Percentiles rank a stretch among this genome's conserved stretches.
phyloP scores from a whole-genome alignment of 78 protist species.

The Reticulomyxa filosa region DNA sequence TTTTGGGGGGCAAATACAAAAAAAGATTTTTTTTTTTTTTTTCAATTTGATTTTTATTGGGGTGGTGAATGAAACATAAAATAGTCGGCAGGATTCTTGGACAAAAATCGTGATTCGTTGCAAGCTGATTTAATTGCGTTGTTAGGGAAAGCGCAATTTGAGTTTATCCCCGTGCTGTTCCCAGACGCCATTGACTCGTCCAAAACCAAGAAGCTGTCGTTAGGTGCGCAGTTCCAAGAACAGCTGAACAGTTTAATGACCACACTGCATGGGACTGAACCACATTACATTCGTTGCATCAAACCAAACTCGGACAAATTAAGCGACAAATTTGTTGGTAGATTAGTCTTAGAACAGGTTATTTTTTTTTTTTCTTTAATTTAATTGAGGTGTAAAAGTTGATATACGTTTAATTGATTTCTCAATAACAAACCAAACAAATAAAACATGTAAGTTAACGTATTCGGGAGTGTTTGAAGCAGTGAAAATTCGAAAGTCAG shows the following conservation, averaged over 20 bases:
- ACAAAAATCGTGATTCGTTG: neutral
- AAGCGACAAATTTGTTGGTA: neutral
- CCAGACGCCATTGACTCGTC: neutral
- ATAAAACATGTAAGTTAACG: slow-evolving; percentile 30
- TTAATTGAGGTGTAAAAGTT: too few species aligned
- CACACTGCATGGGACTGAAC: slow-evolving; percentile 11
- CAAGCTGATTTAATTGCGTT: neutral
- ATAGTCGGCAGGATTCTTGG: neutral
- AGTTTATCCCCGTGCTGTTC: neutral
- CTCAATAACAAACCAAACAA: too few species aligned
- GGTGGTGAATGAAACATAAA: neutral
- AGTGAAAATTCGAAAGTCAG: slow-evolving; percentile 51
- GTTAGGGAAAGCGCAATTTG: neutral
- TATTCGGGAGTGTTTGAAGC: slow-evolving; percentile 84
- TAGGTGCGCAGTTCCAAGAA: slow-evolving; percentile 3
- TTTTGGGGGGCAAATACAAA: neutral
- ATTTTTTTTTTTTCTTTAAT: too few species aligned
- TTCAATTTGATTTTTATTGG: neutral
- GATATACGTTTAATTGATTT: too few species aligned
- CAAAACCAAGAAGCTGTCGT: neutral
- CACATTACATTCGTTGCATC: slow-evolving; percentile 8
- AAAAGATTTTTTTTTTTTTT: too few species aligned
- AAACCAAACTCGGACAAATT: slow-evolving; percentile 3
- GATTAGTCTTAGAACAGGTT: slow-evolving; percentile 9
- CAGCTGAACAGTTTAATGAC: slow-evolving; percentile 13